Evolutionary conservation across 2,329 filamentous ascomycete genomes (phyloP).

Genomic region (Cladosporium sp.): DNA sequence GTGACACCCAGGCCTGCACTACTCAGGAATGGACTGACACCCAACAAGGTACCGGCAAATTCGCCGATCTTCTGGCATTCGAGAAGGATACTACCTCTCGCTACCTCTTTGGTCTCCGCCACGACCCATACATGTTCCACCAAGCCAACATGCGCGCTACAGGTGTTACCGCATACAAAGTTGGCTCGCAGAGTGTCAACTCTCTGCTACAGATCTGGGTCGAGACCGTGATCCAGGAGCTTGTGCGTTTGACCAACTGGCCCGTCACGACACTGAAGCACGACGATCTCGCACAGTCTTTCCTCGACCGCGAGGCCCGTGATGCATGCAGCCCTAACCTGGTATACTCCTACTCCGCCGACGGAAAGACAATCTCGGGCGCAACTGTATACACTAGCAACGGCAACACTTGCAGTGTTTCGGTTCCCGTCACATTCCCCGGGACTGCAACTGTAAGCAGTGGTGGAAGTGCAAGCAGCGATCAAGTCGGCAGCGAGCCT

Average conservation of each 20-base stretch:
- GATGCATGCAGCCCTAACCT: conserved; percentile 50
- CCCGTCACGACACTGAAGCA: conserved; percentile 54
- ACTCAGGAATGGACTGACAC: conserved; percentile 59
- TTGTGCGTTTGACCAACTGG: conserved; percentile 52
- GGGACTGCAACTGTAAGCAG: conserved; percentile 35
- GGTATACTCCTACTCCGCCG: conserved; percentile 41
- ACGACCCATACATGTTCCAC: conserved; percentile 61
- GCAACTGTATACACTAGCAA: conserved; percentile 46
- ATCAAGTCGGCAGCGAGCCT: conserved; percentile 50
- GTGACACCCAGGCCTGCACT: conserved; percentile 54
- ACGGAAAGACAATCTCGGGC: conserved; percentile 45
- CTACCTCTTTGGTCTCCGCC: conserved; percentile 54
- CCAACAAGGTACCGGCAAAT: conserved; percentile 51
- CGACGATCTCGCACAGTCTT: conserved; percentile 49
- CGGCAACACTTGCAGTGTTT: conserved; percentile 48
- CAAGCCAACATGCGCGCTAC: conserved; percentile 56
- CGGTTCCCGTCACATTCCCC: conserved; percentile 55
- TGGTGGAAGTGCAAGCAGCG: conserved; percentile 35
- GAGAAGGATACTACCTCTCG: conserved; percentile 53
- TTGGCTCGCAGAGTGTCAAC: conserved; percentile 46
- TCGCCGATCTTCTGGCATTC: conserved; percentile 48
- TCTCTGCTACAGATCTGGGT: conserved; percentile 57
- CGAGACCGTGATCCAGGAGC: conserved; percentile 51
- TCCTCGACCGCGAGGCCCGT: conserved; percentile 51
- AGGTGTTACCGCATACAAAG: conserved; percentile 44